Evolutionary conservation across 805 yeast species (phyloP).

Genomic region (Candida xyloterini): DNA sequence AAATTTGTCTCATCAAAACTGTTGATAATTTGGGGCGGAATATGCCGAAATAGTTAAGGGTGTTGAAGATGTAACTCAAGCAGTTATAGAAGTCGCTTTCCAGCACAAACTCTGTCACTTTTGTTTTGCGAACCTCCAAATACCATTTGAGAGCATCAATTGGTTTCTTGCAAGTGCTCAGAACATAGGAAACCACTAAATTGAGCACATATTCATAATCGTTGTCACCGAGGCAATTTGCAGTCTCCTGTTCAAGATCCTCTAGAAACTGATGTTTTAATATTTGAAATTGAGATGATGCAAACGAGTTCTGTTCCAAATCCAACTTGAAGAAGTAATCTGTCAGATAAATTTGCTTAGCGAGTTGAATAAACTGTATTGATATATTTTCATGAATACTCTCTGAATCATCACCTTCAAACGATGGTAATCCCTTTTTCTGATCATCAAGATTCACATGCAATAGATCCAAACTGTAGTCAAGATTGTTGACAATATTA

Average conservation of each 20-base stretch:
- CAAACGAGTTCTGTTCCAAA: conserved; percentile 11
- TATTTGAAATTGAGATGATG: conserved; percentile 18
- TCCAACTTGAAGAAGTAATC: conserved; percentile 22
- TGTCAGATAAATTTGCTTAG: conserved; percentile 27
- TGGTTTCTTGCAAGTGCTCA: conserved; percentile 20
- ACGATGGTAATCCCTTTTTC: conserved; percentile 3
- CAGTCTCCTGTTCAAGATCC: conserved; percentile 21
- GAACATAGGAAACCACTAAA: conserved; percentile 24
- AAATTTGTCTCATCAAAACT: conserved; percentile 20
- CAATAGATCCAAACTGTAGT: conserved; percentile 19
- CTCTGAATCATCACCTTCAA: conserved; percentile 5
- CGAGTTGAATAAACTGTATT: conserved; percentile 19
- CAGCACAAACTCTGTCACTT: conserved; percentile 6
- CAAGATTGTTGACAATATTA: conserved; percentile 29
- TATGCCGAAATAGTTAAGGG: conserved; percentile 25
- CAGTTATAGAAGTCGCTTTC: conserved; percentile 23
- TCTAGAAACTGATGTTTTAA: conserved; percentile 19
- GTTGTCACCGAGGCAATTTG: conserved; percentile 24
- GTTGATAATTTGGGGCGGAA: conserved; percentile 26
- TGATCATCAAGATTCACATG: conserved; percentile 10
- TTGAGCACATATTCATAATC: conserved; percentile 30
- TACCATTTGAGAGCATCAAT: conserved; percentile 24
- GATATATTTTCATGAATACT: conserved; percentile 16
- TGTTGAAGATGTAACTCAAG: conserved; percentile 31
- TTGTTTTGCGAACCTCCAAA: conserved; percentile 22